phyloP scores from a whole-genome alignment of 106 monocot genomes.

The Dendrobium catenatum region DNA sequence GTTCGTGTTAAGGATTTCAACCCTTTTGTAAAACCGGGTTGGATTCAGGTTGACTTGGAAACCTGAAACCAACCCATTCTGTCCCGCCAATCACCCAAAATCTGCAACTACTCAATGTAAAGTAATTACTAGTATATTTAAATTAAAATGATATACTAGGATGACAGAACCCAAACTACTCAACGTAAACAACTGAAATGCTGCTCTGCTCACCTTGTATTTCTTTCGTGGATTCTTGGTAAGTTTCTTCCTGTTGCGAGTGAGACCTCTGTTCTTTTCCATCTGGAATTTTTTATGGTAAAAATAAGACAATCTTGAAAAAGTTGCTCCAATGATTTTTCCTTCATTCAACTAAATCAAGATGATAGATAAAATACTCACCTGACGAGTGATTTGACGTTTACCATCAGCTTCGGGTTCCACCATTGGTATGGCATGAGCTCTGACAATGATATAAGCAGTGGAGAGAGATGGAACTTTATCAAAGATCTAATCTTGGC shows the following conservation, averaged over 20 bases:
- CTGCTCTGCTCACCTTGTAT: conserved; percentile 60
- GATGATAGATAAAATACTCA: conserved; percentile 12
- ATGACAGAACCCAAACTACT: too few relatives aligned
- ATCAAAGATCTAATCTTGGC: not conserved
- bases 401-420: conserved; percentile 61
- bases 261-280: conserved; percentile 85
- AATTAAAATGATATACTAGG: too few relatives aligned
- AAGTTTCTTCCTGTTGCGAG: conserved; percentile 72
- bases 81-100: too few relatives aligned
- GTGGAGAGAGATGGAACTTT: not conserved
- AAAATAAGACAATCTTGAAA: not conserved
- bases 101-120: too few relatives aligned
- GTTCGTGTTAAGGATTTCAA: too few relatives aligned
- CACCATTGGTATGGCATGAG: not conserved
- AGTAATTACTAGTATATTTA: too few relatives aligned
- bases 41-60: too few relatives aligned
- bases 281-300: conserved; percentile 34
- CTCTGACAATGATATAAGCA: conserved; percentile 21
- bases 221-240: conserved; percentile 89
- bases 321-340: not conserved
- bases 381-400: conserved; percentile 74
- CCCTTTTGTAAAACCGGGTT: too few relatives aligned
- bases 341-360: not conserved
- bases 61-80: too few relatives aligned
- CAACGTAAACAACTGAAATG: not conserved